Base-by-base conservation (phyloP, 192 early-diverging fungal species). In the Radiomyces spectabilis region DNA sequence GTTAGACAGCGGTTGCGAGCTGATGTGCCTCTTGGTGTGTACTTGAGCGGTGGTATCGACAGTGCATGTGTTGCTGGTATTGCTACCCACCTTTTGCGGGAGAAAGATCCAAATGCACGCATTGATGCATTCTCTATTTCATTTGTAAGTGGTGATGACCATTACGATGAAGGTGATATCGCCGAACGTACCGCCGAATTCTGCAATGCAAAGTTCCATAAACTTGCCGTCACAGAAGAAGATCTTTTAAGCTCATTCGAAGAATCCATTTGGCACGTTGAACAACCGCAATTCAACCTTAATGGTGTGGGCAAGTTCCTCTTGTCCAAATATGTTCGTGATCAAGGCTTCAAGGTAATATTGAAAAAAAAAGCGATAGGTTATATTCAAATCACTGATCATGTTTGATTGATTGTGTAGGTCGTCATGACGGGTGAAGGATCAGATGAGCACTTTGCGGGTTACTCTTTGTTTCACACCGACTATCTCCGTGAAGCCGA, bases 381-480 rank as follows among this genome's bases (percentile, higher is more conserved):
- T 35, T 35, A 35, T 5, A 9, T 29, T 4, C 24, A 48, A 22
- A n/a, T 29, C 21, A 48, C 9, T 25, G 24, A 48, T 15, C 24
- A 5, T 48, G 4, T 48, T 9, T 21, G 13, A 15, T 44, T 18
- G 42, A 9, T 15, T 22, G 22, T 44, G 8, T 48, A 55, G 53
- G 53, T 59, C n/a, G 57, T 51, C 1, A 49, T 59, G 34, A 51
- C 57, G 24, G 57, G 57, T 41, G 57, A 59, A 24, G 57, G 46
- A 16, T 30, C 34, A 7, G 57, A 59, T 41, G 57, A 59, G n/a
- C 38, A 51, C 29, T 59, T 59, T 16, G 24, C 29, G 19, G 57
- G 57, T 2, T 59, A 59, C 33, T 18, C 22, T 19, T 47, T 34
- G 12, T 59, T 59, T 33, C 31, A 59, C 13, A 33, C 32, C 8